Evolutionary conservation across 2,329 filamentous ascomycete species (phyloP).

Genomic region (Trichoderma pleuroti): DNA sequence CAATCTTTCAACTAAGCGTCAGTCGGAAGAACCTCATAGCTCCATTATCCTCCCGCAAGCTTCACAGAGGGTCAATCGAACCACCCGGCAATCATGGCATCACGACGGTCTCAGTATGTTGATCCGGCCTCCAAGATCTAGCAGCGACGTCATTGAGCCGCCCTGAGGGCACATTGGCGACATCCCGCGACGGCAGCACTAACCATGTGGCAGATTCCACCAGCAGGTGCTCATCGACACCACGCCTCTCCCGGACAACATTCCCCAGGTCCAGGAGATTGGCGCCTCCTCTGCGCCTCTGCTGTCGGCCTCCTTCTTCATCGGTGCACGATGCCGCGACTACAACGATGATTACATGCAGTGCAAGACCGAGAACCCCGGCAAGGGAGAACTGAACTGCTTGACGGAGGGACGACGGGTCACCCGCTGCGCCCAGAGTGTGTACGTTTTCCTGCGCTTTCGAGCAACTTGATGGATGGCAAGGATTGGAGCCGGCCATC

Average conservation of each 20-base stretch:
- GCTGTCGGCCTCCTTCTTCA: conserved; percentile 91
- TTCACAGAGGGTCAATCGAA: conserved; percentile 29
- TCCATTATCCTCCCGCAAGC: conserved; percentile 29
- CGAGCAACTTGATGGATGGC: not conserved
- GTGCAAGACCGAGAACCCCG: conserved; percentile 94
- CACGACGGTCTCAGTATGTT: conserved; percentile 43
- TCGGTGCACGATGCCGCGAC: conserved; percentile 86
- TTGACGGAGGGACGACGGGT: conserved; percentile 95
- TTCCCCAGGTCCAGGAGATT: conserved; percentile 91
- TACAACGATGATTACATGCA: conserved; percentile 99
- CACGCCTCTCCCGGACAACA: conserved; percentile 85
- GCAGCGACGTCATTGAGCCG: conserved; percentile 1
- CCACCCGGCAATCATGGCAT: conserved; percentile 37
- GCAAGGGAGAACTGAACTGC: conserved; percentile 88
- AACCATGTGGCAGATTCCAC: conserved; percentile 69
- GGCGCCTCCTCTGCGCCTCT: conserved; percentile 90
- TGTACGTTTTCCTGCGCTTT: conserved; percentile 59
- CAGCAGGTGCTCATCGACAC: conserved; percentile 92
- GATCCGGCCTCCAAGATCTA: not conserved
- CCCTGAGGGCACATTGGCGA: not conserved
- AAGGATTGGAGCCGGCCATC: too few relatives aligned
- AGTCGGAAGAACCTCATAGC: conserved; percentile 33
- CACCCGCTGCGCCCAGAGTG: conserved; percentile 91
- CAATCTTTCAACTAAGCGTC: conserved; percentile 31
- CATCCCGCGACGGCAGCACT: not conserved